Base-by-base conservation (phyloP, 768 basidiomycete genomes). In the Russula griseocarnosa region DNA sequence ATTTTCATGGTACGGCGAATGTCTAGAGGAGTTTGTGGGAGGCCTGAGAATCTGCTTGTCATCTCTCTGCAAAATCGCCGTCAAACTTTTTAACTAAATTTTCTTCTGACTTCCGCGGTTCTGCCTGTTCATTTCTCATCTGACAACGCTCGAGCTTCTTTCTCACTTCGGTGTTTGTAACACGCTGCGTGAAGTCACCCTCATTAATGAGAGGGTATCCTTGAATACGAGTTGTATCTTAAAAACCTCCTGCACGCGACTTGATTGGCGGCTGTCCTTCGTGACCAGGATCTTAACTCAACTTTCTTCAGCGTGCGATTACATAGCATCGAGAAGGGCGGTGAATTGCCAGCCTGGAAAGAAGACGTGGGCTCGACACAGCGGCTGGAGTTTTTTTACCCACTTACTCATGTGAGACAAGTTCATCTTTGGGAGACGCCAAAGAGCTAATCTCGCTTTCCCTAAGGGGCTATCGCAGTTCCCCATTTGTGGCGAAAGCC, bases 261-360 rank as follows among this genome's bases (percentile, higher is more conserved):
- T 58, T 22, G 42, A 58, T 36, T 47, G 62, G 56, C 56, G 47
- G 34, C 42, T 63, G 18, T 58, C 56, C 8, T 52, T 26, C 3
- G n/a, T 36, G 13, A 28, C 63, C 34, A 52, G 60, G 36, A 34
- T 64, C 28, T 22, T 18, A 11, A 49, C 1, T n/a, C 58, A 64
- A 18, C 52, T 64, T 20, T 64, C 22, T 14, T 11, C n/a, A 24
- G 2, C 1, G 36, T 32, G 14, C 10, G 7, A 9, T 24, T 4
- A 10, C 52, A 59, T 36, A 8, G 2, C 6, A 18, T 54, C 11
- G 10, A 47, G n/a, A 44, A 20, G 3, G 11, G 2, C 3, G 4
- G 2, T 22, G 14, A n/a, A 0, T 9, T 63, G 16, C 13, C 40
- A 16, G 14, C 24, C 8, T 26, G 49, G 6, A 16, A 36, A 18